These are phyloP conservation scores for Trypanosoma mega DNA, from an alignment of 208 protist genomes.

Conservation along the genomic window DNA sequence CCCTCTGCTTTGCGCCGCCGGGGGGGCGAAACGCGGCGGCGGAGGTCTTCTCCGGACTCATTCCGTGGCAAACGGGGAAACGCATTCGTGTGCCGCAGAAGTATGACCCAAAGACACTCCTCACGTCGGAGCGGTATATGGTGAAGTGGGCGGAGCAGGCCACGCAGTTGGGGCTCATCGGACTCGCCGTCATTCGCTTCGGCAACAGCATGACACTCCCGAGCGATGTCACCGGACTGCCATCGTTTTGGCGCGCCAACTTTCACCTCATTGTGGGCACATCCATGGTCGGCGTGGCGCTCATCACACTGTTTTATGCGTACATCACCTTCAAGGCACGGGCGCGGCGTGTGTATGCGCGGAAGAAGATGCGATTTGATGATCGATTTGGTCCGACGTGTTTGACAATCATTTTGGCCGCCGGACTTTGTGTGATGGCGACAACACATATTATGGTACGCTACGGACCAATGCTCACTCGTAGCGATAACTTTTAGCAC, in stretches of 20 bases:
- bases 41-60: slow-evolving; percentile 67
- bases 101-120: slow-evolving; percentile 89
- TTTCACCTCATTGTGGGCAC: slow-evolving; percentile 74
- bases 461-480: slow-evolving; percentile 85
- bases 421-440: slow-evolving; percentile 40
- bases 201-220: slow-evolving; percentile 71
- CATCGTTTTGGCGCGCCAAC: slow-evolving; percentile 55
- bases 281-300: slow-evolving; percentile 42
- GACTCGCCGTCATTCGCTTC: slow-evolving; percentile 71
- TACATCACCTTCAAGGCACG: slow-evolving; percentile 75
- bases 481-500: slow-evolving; percentile 73
- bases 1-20: slow-evolving; percentile 57
- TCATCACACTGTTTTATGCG: slow-evolving; percentile 70
- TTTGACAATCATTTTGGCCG: slow-evolving; percentile 64
- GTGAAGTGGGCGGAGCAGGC: slow-evolving; percentile 81
- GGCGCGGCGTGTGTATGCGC: slow-evolving; percentile 75
- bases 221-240: slow-evolving; percentile 34
- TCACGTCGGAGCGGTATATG: slow-evolving; percentile 90
- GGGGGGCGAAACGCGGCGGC: slow-evolving; percentile 55
- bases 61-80: slow-evolving; percentile 90
- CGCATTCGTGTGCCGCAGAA: slow-evolving; percentile 89
- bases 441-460: slow-evolving; percentile 60
- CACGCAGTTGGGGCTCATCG: slow-evolving; percentile 70
- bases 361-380: slow-evolving; percentile 86
- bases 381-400: slow-evolving; percentile 57